phyloP scores from a whole-genome alignment of 2,329 filamentous ascomycete genomes.

The Talaromyces sp. region DNA sequence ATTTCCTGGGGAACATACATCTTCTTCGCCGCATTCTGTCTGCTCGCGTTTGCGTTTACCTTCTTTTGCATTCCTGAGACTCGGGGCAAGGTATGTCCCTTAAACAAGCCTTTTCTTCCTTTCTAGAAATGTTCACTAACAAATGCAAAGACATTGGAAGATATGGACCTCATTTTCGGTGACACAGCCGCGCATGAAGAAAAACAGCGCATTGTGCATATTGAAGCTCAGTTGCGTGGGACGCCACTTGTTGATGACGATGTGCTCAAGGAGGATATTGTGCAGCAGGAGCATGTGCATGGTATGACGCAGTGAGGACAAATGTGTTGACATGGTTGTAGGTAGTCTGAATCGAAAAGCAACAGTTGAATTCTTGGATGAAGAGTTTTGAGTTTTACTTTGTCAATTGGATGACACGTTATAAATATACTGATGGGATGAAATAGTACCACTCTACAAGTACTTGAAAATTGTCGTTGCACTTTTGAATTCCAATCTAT shows the following conservation, averaged over 20 bases:
- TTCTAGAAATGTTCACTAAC: not conserved
- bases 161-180: conserved; percentile 50
- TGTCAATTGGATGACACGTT: too few species aligned
- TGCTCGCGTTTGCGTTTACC: conserved; percentile 30
- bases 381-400: not conserved
- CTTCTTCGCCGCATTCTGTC: conserved; percentile 35
- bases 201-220: conserved; percentile 33
- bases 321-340: not conserved
- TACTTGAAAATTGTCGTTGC: too few species aligned
- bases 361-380: not conserved
- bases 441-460: too few species aligned
- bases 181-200: conserved; percentile 36
- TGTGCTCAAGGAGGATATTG: conserved; percentile 18
- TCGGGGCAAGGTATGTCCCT: conserved; percentile 26
- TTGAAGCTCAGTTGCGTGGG: conserved; percentile 33
- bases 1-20: conserved; percentile 37
- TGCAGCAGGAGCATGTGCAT: conserved; percentile 19
- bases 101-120: not conserved
- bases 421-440: too few species aligned
- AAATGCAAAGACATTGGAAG: conserved; percentile 43
- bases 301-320: not conserved
- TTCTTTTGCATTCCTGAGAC: conserved; percentile 34
- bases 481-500: not conserved
- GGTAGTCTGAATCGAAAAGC: not conserved
- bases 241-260: conserved; percentile 19